Evolutionary conservation across 306 rosid genomes (phyloP), one percentile per base, ranked within the genome.

Genomic region (Gynostemma pentaphyllum): DNA sequence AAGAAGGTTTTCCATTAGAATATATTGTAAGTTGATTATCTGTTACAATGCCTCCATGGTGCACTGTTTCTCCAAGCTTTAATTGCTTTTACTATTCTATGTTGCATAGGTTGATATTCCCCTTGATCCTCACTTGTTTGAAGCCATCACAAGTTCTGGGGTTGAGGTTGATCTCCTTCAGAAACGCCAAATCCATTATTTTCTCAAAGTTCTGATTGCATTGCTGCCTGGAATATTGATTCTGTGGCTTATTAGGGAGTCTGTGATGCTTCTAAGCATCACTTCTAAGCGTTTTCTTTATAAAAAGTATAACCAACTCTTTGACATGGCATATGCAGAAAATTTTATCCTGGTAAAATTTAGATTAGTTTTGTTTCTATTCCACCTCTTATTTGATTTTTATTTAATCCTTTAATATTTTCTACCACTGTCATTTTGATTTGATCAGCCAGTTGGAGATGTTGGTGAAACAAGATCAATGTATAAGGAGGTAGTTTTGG

Each of bases 121-220:
- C 62, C 85, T 92, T 9, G 95, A 92, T 68, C 99, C 95, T 65
- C 73, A 84, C 78, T 75, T 92, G 76, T 88, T 92, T 79, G 99
- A 92, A 81, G 87, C 70, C 40, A 86, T 92, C 69, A 66, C 90
- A 41, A 81, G 85, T 73, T 86, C 96, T 69, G 99, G 96, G 63
- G 99, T 73, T 80, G 96, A 82, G 76, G 90, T 92, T 50, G 98
- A 92, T 77, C 95, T 92, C 72, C 94, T 88, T 68, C 88, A 92
- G 73, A 92, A 82, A 76, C 79, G 71, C 45, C 88, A 86, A 72
- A 81, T 84, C 74, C 94, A 92, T 74, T 92, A 92, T 79, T 86
- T 92, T 72, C 74, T 92, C 85, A 86, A 92, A 78, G 90, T 86
- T 69, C 74, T 79, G 64, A 64, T 92, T 75, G 96, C 85, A 64